Conservation (phyloP, 495 filamentous ascomycete species). For the Penicillium pulvis region DNA sequence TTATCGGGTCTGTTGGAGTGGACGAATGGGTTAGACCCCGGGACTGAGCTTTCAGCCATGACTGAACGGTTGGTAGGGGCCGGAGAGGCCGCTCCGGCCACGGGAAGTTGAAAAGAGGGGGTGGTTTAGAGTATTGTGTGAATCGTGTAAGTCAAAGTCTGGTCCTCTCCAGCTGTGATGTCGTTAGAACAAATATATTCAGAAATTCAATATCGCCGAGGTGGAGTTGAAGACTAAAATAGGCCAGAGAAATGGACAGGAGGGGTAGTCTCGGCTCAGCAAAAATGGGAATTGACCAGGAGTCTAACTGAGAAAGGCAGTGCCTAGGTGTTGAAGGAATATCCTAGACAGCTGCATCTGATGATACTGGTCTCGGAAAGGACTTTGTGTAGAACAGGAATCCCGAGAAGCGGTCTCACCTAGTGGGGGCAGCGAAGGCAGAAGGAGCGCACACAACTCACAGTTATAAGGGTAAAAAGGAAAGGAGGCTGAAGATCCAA, state of each 20-base stretch:
- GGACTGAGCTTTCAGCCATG: conserved; percentile 59
- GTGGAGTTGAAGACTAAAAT: conserved; percentile 4
- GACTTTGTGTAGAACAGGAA: conserved; percentile 5
- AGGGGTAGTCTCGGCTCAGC: conserved; percentile 13
- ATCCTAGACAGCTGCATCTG: conserved; percentile 2
- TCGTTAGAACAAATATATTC: not conserved
- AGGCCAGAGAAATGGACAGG: conserved; percentile 7
- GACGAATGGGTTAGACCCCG: conserved; percentile 60
- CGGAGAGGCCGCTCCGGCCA: conserved; percentile 40
- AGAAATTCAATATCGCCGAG: not conserved
- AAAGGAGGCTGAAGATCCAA: conserved; percentile 2
- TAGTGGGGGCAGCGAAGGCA: not conserved
- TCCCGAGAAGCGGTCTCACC: conserved; percentile 8
- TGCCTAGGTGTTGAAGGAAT: not conserved
- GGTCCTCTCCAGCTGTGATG: not conserved
- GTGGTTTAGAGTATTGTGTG: conserved; percentile 17
- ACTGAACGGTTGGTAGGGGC: conserved; percentile 26
- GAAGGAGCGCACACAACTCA: conserved; percentile 2
- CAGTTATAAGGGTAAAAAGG: conserved; percentile 1
- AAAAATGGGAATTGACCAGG: conserved; percentile 6
- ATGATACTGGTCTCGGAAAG: conserved; percentile 7
- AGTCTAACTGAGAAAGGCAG: conserved; percentile 12
- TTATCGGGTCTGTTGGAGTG: conserved; percentile 34
- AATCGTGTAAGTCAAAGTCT: conserved; percentile 10
- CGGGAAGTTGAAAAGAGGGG: conserved; percentile 22